These are phyloP conservation scores for Davidsoniella virescens DNA, from an alignment of 2,329 filamentous ascomycete species.

Conservation along the genomic window DNA sequence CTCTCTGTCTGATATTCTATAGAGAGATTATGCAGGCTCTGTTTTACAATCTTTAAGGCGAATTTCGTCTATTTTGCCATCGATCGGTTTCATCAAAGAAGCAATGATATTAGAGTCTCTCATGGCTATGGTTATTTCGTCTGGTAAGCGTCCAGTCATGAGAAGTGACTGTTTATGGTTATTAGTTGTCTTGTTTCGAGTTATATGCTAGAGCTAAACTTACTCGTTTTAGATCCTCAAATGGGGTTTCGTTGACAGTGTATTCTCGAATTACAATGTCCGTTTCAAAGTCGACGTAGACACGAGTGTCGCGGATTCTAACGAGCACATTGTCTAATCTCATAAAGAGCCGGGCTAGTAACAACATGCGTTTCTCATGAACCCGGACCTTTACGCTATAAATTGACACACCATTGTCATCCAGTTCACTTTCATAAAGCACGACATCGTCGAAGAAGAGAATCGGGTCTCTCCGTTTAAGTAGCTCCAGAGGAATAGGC, in stretches of 20 bases:
- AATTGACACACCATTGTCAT: constrained; percentile 90
- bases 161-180: constrained; percentile 26
- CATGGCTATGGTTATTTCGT: constrained; percentile 61
- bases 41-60: constrained; percentile 2
- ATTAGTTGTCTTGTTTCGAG: not conserved
- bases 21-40: not conserved
- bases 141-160: constrained; percentile 36
- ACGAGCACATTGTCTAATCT: constrained; percentile 80
- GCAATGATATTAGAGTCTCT: constrained; percentile 65
- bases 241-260: constrained; percentile 68
- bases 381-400: constrained; percentile 83
- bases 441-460: constrained; percentile 93
- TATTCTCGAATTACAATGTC: constrained; percentile 78
- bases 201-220: constrained; percentile 18
- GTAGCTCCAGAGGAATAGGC: constrained; percentile 67
- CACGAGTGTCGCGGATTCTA: constrained; percentile 71
- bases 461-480: constrained; percentile 83
- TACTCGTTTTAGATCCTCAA: constrained; percentile 59
- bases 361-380: constrained; percentile 73
- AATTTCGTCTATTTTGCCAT: constrained; percentile 10
- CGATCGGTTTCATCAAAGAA: constrained; percentile 33
- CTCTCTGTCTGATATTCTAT: not conserved
- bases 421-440: constrained; percentile 91
- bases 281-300: constrained; percentile 78
- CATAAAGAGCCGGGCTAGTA: constrained; percentile 82